A percentile compares a stretch with the other conserved stretches of the same genome.
Conservation (phyloP, 805 yeast species). For the Saccharomycopsis capsularis region DNA sequence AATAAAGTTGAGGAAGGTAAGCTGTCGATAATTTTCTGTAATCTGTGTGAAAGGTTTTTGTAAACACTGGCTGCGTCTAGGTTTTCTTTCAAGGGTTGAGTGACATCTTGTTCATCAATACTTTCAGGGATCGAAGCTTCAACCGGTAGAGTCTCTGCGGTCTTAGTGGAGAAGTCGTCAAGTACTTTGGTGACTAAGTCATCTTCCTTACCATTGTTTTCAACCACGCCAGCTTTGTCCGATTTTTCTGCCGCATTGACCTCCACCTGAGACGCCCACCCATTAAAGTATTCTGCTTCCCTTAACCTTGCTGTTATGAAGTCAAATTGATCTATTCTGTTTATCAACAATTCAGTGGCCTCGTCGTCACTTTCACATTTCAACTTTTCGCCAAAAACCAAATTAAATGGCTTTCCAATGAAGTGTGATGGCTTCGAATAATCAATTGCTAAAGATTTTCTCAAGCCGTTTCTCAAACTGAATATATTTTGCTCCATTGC, state of each 20-base stretch:
- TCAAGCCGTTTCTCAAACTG: neutral
- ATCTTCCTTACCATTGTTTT: neutral
- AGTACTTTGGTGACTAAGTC: neutral
- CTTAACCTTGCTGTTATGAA: conserved; percentile 50
- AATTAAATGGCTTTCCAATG: conserved; percentile 23
- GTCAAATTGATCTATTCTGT: conserved; percentile 35
- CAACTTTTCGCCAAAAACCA: conserved; percentile 30
- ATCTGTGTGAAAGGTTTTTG: conserved; percentile 35
- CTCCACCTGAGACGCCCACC: conserved; percentile 24
- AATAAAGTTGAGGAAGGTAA: conserved; percentile 56
- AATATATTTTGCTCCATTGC: neutral
- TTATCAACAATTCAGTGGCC: conserved; percentile 36
- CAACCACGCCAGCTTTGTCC: neutral
- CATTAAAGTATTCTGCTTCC: neutral
- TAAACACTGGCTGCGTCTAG: conserved; percentile 25
- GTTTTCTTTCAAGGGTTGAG: too few relatives aligned
- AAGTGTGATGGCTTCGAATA: conserved; percentile 27
- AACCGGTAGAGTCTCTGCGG: too few relatives aligned
- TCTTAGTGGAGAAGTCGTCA: neutral
- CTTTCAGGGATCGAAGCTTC: too few relatives aligned
- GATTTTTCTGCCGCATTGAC: neutral
- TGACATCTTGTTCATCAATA: too few relatives aligned
- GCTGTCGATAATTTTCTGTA: conserved; percentile 41
- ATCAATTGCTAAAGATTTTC: conserved; percentile 31
- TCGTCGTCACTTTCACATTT: conserved; percentile 56